These are phyloP conservation scores for Phaseolus lunatus DNA, from an alignment of 306 rosid species.

Conservation along the genomic window DNA sequence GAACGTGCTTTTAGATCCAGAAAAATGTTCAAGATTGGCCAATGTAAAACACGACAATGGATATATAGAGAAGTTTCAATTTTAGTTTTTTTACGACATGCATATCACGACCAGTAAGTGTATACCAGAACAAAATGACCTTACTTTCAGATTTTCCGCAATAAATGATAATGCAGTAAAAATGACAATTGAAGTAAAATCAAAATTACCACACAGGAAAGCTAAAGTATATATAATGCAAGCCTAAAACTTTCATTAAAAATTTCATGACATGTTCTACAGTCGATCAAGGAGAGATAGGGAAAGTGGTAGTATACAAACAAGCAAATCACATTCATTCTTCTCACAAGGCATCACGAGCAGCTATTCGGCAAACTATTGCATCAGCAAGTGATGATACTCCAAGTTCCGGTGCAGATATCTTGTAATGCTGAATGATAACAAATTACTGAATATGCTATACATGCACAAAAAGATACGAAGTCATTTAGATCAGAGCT, in stretches of 20 bases:
- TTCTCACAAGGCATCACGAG: conserved; percentile 83
- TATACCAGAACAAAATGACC: no score
- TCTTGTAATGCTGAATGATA: conserved; percentile 81
- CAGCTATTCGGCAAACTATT: conserved; percentile 77
- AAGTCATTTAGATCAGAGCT: conserved; percentile 5
- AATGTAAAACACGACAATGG: no score
- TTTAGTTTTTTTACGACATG: no score
- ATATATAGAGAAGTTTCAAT: no score
- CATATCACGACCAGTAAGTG: no score
- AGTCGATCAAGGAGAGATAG: not conserved
- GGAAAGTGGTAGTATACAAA: conserved; percentile 30
- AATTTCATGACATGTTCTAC: not conserved
- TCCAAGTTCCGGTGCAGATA: conserved; percentile 69
- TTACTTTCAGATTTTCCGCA: no score
- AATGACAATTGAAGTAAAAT: not conserved
- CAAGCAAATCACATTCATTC: conserved; percentile 36
- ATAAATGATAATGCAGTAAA: not conserved
- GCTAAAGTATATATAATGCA: not conserved
- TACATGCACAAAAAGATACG: conserved; percentile 6
- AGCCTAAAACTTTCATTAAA: conserved; percentile 27
- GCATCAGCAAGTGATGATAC: conserved; percentile 83
- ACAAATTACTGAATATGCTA: conserved; percentile 36
- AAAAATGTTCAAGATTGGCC: no score
- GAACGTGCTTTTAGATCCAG: no score
- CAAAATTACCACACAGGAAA: conserved; percentile 6